phyloP scores from a whole-genome alignment of 2,329 filamentous ascomycete species.

The Talaromyces sp. region DNA sequence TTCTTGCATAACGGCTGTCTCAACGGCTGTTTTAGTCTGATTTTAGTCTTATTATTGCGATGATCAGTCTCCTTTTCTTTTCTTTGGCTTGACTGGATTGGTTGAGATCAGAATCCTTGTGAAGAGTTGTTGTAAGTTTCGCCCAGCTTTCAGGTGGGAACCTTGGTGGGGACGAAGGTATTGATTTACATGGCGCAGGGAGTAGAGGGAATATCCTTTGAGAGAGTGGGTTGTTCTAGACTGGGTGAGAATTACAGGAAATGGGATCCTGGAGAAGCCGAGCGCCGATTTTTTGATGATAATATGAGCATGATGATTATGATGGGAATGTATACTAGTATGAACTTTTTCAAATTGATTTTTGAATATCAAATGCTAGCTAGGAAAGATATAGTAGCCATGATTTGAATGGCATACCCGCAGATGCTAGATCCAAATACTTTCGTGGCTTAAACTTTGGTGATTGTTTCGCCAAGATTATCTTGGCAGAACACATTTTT shows the following conservation, averaged over 20 bases:
- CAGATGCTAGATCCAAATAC: constrained; percentile 7
- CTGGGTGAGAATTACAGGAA: not conserved
- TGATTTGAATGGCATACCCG: not conserved
- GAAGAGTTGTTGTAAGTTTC: too few relatives aligned
- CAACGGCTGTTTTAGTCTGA: too few relatives aligned
- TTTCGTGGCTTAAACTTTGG: constrained; percentile 15
- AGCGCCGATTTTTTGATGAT: not conserved
- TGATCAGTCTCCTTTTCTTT: not conserved
- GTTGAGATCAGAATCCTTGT: not conserved
- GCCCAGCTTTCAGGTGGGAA: too few relatives aligned
- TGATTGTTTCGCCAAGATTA: constrained; percentile 9
- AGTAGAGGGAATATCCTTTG: too few relatives aligned
- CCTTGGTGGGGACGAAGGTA: too few relatives aligned
- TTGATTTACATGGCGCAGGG: too few relatives aligned
- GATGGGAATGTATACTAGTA: not conserved
- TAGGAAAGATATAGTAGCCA: not conserved
- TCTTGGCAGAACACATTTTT: constrained; percentile 9
- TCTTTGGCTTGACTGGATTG: not conserved
- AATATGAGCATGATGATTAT: not conserved
- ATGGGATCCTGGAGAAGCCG: not conserved
- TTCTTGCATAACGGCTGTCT: not conserved
- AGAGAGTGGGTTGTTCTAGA: not conserved
- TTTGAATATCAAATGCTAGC: not conserved
- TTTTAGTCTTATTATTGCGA: too few relatives aligned
- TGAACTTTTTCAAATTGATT: not conserved